Evolutionary conservation across 768 basidiomycete species (phyloP).

Genomic region (Lentinula aciculospora): DNA sequence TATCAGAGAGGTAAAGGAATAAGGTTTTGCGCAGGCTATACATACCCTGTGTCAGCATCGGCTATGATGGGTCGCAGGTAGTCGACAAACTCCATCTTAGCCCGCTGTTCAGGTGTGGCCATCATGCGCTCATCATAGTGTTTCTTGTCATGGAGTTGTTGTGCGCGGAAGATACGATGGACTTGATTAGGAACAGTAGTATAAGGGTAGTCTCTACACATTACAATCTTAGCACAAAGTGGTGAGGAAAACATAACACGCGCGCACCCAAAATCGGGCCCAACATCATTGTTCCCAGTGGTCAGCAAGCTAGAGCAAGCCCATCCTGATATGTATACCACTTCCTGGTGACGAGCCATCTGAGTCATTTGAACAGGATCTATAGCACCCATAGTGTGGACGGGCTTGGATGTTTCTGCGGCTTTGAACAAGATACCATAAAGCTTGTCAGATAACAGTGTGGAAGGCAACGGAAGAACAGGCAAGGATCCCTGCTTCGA

Average conservation of each 20-base stretch:
- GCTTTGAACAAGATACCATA: conserved; percentile 60
- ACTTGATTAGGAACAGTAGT: conserved; percentile 97
- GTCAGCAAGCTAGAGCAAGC: conserved; percentile 82
- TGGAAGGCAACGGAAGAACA: conserved; percentile 68
- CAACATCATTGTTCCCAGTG: conserved; percentile 87
- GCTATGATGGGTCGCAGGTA: conserved; percentile 92
- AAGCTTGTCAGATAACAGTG: conserved; percentile 84
- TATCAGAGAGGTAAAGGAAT: not conserved
- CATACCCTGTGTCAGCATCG: conserved; percentile 90
- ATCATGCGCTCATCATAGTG: conserved; percentile 84
- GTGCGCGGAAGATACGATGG: conserved; percentile 84
- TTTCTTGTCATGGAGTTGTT: conserved; percentile 89
- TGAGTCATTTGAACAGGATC: conserved; percentile 95
- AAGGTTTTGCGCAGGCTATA: not conserved
- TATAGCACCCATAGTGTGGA: conserved; percentile 91
- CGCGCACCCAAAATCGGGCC: conserved; percentile 85
- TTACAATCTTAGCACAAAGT: not conserved
- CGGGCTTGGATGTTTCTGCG: conserved; percentile 56
- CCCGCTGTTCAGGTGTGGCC: conserved; percentile 55
- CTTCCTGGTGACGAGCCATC: conserved; percentile 83
- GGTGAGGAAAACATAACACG: conserved; percentile 7
- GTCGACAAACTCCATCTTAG: conserved; percentile 74
- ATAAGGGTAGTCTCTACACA: conserved; percentile 82
- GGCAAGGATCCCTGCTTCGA: conserved; percentile 88
- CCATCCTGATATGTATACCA: conserved; percentile 93